These are phyloP conservation scores for Phaffomyces opuntiae DNA, from an alignment of 805 yeast species.

Conservation along the genomic window DNA sequence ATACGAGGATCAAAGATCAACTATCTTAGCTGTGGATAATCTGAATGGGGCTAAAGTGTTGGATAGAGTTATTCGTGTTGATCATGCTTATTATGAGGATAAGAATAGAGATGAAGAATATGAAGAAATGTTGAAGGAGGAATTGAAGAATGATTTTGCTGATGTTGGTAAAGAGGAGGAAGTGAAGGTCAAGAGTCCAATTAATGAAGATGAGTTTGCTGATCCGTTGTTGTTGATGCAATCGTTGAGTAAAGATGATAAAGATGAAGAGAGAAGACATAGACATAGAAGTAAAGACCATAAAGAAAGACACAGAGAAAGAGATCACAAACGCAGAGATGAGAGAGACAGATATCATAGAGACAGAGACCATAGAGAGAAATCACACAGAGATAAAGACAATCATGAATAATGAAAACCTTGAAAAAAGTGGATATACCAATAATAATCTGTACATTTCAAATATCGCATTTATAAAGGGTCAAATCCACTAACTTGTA, in stretches of 20 bases:
- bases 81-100: slow-evolving; percentile 61
- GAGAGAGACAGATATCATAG: not conserved
- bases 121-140: slow-evolving; percentile 29
- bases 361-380: not conserved
- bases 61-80: slow-evolving; percentile 52
- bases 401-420: not conserved
- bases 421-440: too few species aligned
- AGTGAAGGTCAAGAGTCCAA: not conserved
- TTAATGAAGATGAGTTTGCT: slow-evolving; percentile 17
- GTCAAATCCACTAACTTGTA: too few species aligned
- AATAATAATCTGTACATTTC: too few species aligned
- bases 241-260: not conserved
- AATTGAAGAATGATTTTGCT: slow-evolving; percentile 25
- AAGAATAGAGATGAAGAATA: slow-evolving; percentile 45
- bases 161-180: slow-evolving; percentile 7
- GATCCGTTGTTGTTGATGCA: slow-evolving; percentile 21
- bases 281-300: slow-evolving; percentile 1
- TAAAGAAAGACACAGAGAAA: not conserved
- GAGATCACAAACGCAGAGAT: not conserved
- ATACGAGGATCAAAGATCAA: slow-evolving; percentile 74
- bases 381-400: not conserved
- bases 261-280: not conserved
- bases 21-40: slow-evolving; percentile 84
- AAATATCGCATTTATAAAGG: too few species aligned
- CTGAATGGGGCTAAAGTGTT: slow-evolving; percentile 59